These are phyloP conservation scores for Fusarium devonianum DNA, from an alignment of 2,329 filamentous ascomycete genomes.

Conservation along the genomic window DNA sequence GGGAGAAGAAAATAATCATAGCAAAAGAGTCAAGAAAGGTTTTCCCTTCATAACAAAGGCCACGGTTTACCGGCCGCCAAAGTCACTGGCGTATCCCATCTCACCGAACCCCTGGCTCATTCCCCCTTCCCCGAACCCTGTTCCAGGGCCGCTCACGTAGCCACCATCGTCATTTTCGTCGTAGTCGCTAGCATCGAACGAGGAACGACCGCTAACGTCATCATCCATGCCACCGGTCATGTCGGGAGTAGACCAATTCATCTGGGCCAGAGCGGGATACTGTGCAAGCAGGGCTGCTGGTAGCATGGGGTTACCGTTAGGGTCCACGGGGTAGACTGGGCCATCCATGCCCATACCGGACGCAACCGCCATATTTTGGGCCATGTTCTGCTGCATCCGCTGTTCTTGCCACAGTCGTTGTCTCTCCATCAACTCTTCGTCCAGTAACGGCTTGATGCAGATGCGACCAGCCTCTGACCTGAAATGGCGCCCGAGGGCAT, in stretches of 20 bases:
- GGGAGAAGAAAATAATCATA: slow-evolving; percentile 11
- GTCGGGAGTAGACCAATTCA: slow-evolving; percentile 77
- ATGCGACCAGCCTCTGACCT: slow-evolving; percentile 93
- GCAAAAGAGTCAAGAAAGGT: slow-evolving; percentile 10
- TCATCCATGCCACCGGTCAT: slow-evolving; percentile 77
- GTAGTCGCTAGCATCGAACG: slow-evolving; percentile 82
- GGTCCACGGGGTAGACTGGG: slow-evolving; percentile 62
- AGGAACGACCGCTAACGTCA: slow-evolving; percentile 79
- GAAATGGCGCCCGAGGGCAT: slow-evolving; percentile 94
- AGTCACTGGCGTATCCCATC: slow-evolving; percentile 42
- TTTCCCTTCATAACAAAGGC: slow-evolving; percentile 2
- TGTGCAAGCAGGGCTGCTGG: slow-evolving; percentile 88
- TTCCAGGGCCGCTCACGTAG: slow-evolving; percentile 69
- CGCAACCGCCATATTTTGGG: slow-evolving; percentile 64
- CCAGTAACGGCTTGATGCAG: slow-evolving; percentile 95
- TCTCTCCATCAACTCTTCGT: slow-evolving; percentile 88
- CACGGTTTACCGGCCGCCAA: slow-evolving; percentile 35
- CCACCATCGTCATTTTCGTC: slow-evolving; percentile 76
- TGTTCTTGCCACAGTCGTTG: slow-evolving; percentile 79
- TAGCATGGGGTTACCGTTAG: slow-evolving; percentile 69
- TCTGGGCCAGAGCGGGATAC: slow-evolving; percentile 88
- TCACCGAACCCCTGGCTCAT: slow-evolving; percentile 60
- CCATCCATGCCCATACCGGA: slow-evolving; percentile 66
- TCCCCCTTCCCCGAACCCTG: slow-evolving; percentile 64
- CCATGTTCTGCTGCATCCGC: slow-evolving; percentile 69